Conservation (phyloP, 176 grass and related monocot genomes). For the Luzula sylvatica region DNA sequence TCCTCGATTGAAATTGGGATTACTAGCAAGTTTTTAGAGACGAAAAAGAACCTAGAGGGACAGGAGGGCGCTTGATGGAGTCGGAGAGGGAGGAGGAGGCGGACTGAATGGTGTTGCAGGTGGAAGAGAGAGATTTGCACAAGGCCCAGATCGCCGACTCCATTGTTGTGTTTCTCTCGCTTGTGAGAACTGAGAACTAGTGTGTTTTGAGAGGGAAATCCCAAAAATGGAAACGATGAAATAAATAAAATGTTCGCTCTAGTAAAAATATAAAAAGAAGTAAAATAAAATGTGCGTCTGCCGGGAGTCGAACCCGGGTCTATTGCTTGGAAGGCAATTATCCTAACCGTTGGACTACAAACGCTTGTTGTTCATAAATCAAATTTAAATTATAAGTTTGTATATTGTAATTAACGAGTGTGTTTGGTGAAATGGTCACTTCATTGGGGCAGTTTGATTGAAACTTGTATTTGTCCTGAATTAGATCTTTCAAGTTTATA, state of each 20-base stretch:
- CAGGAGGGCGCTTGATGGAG: slow-evolving; percentile 42
- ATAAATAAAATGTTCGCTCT: not conserved
- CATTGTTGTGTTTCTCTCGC: slow-evolving; percentile 22
- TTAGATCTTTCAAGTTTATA: no score
- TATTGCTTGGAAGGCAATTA: slow-evolving; percentile 95
- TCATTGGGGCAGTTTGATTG: no score
- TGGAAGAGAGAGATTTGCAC: slow-evolving; percentile 39
- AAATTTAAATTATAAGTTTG: no score
- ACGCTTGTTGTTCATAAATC: slow-evolving; percentile 7
- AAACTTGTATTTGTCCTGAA: no score
- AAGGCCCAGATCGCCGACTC: slow-evolving; percentile 40
- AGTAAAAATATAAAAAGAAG: no score
- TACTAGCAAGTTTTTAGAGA: not conserved
- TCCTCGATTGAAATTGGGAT: no score
- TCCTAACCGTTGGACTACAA: slow-evolving; percentile 99
- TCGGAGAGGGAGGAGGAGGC: slow-evolving; percentile 58
- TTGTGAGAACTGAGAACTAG: not conserved
- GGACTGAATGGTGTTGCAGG: slow-evolving; percentile 44
- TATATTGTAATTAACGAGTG: no score
- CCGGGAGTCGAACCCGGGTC: slow-evolving; percentile 91
- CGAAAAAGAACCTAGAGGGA: slow-evolving; percentile 39
- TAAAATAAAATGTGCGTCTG: slow-evolving; percentile 26
- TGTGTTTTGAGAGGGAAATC: not conserved
- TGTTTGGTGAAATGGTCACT: no score
- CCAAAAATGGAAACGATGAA: not conserved